Base-by-base conservation (phyloP, 495 filamentous ascomycete species). In the Polyplosphaeria fusca region DNA sequence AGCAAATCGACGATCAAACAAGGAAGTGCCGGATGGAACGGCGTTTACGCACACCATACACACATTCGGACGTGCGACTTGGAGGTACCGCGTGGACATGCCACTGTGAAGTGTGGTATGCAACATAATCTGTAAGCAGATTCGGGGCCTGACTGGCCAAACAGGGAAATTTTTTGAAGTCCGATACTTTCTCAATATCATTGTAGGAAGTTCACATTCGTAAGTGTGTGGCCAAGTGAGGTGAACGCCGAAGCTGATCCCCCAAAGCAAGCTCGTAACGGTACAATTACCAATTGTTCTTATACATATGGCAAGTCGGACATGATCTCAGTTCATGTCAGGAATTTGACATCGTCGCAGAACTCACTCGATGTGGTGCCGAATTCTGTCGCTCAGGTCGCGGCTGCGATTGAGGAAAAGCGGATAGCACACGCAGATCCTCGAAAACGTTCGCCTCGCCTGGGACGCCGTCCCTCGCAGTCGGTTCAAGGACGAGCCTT, bases 341-440 rank as follows among this genome's bases (percentile, higher is more conserved):
- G n/a, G n/a, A n/a, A n/a, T n/a, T 55, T 55, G 41, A 63, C 32
- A 4, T 12, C 25, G 28, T 26, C 28, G 11, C 32, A 77, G 74
- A 82, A 81, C 63, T 80, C 80, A 23, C 75, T 82, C 47, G 80
- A 82, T 44, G 78, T 82, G n/a, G 74, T 79, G 23, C 78, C 80
- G 3, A 82, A 82, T 52, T 75, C 77, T n/a, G 69, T 82, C 7
- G 70, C 74, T 3, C 79, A 80, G 67, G 79, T 82, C 7, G 74
- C 79, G 19, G 73, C 74, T 4, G 74, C 79, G n/a, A 78, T 82
- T 47, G 76, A 79, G 52, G 74, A 76, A 47, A 77, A 74, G 47
- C 67, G 75, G 16, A 67, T 55, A 12, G 61, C 59, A 12, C 39
- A 56, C 9, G 4, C 47, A 22, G 52, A 57, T 28, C 25, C 19